A percentile compares a stretch with the other conserved stretches of the same genome.
Conservation (phyloP, 805 yeast species). For the Candida lessepsii region DNA sequence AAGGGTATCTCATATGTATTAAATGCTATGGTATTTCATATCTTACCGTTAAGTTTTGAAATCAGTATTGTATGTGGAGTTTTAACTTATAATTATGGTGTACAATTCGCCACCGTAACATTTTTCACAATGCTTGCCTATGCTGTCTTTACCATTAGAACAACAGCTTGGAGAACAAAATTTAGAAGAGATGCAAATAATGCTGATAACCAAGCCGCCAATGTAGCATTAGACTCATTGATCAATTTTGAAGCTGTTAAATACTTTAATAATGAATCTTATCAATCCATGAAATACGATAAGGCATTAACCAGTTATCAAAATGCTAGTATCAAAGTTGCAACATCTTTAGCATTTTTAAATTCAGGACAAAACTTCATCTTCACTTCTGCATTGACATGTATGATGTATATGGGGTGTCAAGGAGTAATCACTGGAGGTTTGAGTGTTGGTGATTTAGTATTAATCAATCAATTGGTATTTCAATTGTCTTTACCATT, state of each 20-base stretch:
- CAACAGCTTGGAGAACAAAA: constrained; percentile 95
- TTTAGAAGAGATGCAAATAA: constrained; percentile 83
- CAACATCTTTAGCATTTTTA: constrained; percentile 75
- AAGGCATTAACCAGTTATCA: constrained; percentile 71
- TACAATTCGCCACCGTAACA: constrained; percentile 85
- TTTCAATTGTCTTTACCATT: constrained; percentile 94
- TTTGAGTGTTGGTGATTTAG: constrained; percentile 91
- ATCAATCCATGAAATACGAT: constrained; percentile 79
- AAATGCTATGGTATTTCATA: constrained; percentile 97
- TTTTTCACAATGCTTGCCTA: constrained; percentile 85
- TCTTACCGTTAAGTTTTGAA: constrained; percentile 88
- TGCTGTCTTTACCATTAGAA: constrained; percentile 79
- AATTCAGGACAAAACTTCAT: constrained; percentile 79
- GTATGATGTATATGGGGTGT: constrained; percentile 98
- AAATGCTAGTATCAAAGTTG: constrained; percentile 72
- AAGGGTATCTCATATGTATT: constrained; percentile 93
- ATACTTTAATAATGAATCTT: constrained; percentile 86
- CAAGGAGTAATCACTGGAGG: constrained; percentile 83
- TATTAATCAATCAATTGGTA: constrained; percentile 89
- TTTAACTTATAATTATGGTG: constrained; percentile 88
- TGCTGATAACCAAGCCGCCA: constrained; percentile 95
- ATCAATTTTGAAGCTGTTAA: constrained; percentile 94
- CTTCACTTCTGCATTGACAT: constrained; percentile 85
- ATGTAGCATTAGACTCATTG: constrained; percentile 89
- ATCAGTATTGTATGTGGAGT: constrained; percentile 92